A percentile compares a stretch with the other conserved stretches of the same genome.
Evolutionary conservation across 768 basidiomycete species (phyloP).

Genomic region (Inosperma sp.): DNA sequence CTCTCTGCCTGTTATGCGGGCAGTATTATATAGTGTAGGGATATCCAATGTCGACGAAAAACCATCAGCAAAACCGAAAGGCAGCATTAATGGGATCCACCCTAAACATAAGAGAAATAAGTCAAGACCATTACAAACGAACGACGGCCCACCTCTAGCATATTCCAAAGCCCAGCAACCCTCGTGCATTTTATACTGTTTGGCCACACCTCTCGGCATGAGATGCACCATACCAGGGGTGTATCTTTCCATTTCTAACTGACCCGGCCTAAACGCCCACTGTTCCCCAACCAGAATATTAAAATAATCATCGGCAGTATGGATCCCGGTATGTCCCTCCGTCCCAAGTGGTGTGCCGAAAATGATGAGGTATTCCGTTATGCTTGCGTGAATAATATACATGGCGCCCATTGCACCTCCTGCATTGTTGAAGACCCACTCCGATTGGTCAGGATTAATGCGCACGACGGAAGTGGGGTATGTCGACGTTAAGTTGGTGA

Average conservation of each 20-base stretch:
- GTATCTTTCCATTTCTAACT: slow-evolving; percentile 82
- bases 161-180: slow-evolving; percentile 96
- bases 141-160: slow-evolving; percentile 64
- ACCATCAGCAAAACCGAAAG: slow-evolving; percentile 86
- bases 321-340: slow-evolving; percentile 91
- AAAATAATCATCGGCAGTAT: slow-evolving; percentile 98
- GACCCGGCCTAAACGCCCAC: slow-evolving; percentile 85
- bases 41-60: slow-evolving; percentile 88
- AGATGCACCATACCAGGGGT: slow-evolving; percentile 79
- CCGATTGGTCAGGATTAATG: slow-evolving; percentile 55
- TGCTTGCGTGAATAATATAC: slow-evolving; percentile 95
- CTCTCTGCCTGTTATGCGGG: slow-evolving; percentile 74
- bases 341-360: slow-evolving; percentile 96
- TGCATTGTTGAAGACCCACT: slow-evolving; percentile 97
- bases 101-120: slow-evolving; percentile 42
- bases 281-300: slow-evolving; percentile 92
- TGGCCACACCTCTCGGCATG: slow-evolving; percentile 75
- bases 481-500: slow-evolving; percentile 69
- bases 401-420: slow-evolving; percentile 98
- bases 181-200: slow-evolving; percentile 98
- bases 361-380: slow-evolving; percentile 95
- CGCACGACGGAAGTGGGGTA: slow-evolving; percentile 58
- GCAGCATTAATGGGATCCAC: slow-evolving; percentile 96
- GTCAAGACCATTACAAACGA: background rate
- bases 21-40: slow-evolving; percentile 74